Conservation (phyloP, 2,329 filamentous ascomycete species). For the Blumeria graminis region DNA sequence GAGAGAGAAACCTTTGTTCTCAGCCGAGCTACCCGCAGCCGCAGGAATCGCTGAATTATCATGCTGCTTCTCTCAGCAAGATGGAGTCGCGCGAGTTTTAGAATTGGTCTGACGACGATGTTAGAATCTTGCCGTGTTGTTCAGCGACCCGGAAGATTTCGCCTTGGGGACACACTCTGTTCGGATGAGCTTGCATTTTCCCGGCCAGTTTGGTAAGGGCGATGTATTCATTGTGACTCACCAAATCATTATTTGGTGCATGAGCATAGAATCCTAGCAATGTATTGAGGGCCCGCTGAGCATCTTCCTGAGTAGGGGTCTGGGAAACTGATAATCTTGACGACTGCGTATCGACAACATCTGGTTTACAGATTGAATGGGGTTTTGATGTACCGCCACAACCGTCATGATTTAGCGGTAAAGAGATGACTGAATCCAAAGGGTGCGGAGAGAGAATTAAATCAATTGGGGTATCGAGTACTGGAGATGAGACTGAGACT, state of each 20-base stretch:
- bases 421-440: slow-evolving; percentile 17
- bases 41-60: too few species aligned
- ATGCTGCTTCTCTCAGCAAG: too few species aligned
- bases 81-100: slow-evolving; percentile 9
- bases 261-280: slow-evolving; percentile 61
- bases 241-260: slow-evolving; percentile 31
- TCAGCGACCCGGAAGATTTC: slow-evolving; percentile 17
- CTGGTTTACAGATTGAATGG: too few species aligned
- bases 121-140: slow-evolving; percentile 11
- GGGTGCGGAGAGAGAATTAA: slow-evolving; percentile 18
- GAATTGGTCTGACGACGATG: slow-evolving; percentile 14
- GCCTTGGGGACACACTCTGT: slow-evolving; percentile 12
- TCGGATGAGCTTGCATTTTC: slow-evolving; percentile 46
- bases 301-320: slow-evolving; percentile 66
- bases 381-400: slow-evolving; percentile 23
- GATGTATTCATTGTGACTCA: slow-evolving; percentile 55
- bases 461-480: slow-evolving; percentile 26
- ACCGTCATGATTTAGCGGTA: slow-evolving; percentile 25
- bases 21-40: too few species aligned
- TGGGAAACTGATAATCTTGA: slow-evolving; percentile 30
- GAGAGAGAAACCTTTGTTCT: too few species aligned
- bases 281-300: slow-evolving; percentile 55
- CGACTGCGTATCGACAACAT: slow-evolving; percentile 16
- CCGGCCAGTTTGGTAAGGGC: slow-evolving; percentile 64
- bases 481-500: slow-evolving; percentile 18